A percentile compares a stretch with the other conserved stretches of the same genome.
phyloP scores from a whole-genome alignment of 1,284 basidiomycete species.

The Irpex lacteus region DNA sequence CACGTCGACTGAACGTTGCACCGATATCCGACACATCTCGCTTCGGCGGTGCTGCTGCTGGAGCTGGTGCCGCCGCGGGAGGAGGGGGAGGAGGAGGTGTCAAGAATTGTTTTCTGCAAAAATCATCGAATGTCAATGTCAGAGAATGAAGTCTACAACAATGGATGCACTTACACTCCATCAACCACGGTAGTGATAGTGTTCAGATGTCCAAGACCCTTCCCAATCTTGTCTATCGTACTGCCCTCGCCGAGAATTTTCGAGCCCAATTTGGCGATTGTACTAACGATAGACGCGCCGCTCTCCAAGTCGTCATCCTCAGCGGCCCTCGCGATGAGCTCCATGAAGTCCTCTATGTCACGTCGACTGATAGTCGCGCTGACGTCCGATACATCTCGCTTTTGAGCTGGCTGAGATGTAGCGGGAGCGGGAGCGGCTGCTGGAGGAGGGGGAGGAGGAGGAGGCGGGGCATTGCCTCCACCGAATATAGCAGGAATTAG shows the following conservation, averaged over 20 bases:
- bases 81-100: too few species aligned
- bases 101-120: too few species aligned
- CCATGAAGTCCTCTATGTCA: background rate
- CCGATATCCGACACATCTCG: background rate
- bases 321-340: background rate
- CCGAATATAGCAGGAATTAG: background rate
- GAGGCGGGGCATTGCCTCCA: background rate
- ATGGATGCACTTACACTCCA: too few species aligned
- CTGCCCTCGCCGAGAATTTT: background rate
- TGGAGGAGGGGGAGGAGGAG: background rate
- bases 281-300: background rate
- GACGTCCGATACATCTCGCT: background rate
- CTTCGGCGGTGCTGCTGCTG: background rate
- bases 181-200: too few species aligned
- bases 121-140: too few species aligned
- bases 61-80: too few species aligned
- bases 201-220: too few species aligned
- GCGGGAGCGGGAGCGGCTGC: background rate
- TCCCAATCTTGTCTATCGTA: too few species aligned
- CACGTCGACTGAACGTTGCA: background rate
- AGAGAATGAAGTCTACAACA: too few species aligned
- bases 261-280: background rate
- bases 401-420: background rate
- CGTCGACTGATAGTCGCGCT: background rate
- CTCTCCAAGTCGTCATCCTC: background rate